phyloP scores from a whole-genome alignment of 2,329 filamentous ascomycete species.

The Claviceps pusilla region DNA sequence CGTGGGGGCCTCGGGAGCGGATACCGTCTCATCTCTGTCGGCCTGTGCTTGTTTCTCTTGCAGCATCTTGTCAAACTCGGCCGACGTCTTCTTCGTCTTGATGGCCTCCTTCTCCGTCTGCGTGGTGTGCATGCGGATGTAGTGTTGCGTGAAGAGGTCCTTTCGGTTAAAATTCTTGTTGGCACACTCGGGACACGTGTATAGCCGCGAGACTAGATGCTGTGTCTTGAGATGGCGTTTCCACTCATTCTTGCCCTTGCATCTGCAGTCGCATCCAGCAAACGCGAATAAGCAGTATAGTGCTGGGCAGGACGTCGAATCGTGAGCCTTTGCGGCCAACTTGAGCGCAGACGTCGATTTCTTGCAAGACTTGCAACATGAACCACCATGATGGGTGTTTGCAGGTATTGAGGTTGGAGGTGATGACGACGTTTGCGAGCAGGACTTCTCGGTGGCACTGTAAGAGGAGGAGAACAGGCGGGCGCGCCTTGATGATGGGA shows the following conservation, averaged over 20 bases:
- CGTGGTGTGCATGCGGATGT: slow-evolving; percentile 64
- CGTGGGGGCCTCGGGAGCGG: slow-evolving; percentile 41
- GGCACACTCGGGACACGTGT: slow-evolving; percentile 54
- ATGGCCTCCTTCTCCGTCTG: slow-evolving; percentile 21
- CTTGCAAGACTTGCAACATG: slow-evolving; percentile 1
- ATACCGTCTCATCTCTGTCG: not conserved
- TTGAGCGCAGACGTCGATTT: slow-evolving; percentile 16
- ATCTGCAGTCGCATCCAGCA: slow-evolving; percentile 60
- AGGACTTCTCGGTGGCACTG: too few species aligned
- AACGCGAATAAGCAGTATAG: slow-evolving; percentile 54
- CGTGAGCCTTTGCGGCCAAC: not conserved
- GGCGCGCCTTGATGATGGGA: not conserved
- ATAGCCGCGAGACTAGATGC: slow-evolving; percentile 61
- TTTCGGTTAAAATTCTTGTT: slow-evolving; percentile 68
- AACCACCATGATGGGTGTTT: not conserved
- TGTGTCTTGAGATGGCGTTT: slow-evolving; percentile 75
- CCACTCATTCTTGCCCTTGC: slow-evolving; percentile 85
- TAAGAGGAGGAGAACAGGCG: too few species aligned
- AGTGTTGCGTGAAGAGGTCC: slow-evolving; percentile 79
- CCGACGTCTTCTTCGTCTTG: slow-evolving; percentile 18
- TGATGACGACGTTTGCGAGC: too few species aligned
- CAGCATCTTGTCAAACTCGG: slow-evolving; percentile 39
- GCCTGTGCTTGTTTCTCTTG: not conserved
- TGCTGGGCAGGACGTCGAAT: not conserved
- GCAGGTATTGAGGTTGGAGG: too few species aligned